These are phyloP conservation scores for Colletotrichum nymphaeae DNA, from an alignment of 2,329 filamentous ascomycete species.

Conservation along the genomic window DNA sequence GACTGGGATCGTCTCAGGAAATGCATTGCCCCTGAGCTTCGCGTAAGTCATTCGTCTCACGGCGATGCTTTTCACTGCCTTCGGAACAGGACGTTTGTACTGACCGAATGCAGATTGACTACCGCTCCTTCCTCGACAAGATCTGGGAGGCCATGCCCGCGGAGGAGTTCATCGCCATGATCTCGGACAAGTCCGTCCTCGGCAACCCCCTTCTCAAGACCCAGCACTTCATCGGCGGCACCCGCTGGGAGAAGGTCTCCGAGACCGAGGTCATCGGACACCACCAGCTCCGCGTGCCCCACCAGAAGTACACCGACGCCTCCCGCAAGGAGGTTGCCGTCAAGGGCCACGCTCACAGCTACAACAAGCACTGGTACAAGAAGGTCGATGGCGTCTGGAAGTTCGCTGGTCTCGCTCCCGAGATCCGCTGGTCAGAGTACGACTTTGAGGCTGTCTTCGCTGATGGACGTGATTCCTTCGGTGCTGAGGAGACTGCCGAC, in stretches of 20 bases:
- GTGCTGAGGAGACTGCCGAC: not conserved
- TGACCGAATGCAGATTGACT: constrained; percentile 69
- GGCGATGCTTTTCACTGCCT: constrained; percentile 47
- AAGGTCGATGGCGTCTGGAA: constrained; percentile 72
- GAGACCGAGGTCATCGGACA: constrained; percentile 70
- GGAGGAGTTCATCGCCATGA: constrained; percentile 70
- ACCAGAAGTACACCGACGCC: constrained; percentile 69
- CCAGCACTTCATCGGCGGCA: constrained; percentile 72
- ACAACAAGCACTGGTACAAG: constrained; percentile 67
- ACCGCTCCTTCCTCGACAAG: constrained; percentile 69
- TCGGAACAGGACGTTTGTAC: rapidly evolving
- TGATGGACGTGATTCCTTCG: constrained; percentile 33
- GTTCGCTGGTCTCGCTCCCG: constrained; percentile 66
- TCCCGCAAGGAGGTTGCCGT: constrained; percentile 59
- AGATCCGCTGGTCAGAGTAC: constrained; percentile 68
- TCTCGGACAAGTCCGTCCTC: constrained; percentile 66
- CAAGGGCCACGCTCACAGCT: constrained; percentile 70
- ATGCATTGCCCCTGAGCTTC: constrained; percentile 61
- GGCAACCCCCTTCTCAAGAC: constrained; percentile 72
- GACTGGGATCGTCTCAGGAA: constrained; percentile 69
- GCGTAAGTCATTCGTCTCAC: constrained; percentile 62
- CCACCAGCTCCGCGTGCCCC: constrained; percentile 71
- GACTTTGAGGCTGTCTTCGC: constrained; percentile 67
- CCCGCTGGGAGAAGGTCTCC: constrained; percentile 67
- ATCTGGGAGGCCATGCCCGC: constrained; percentile 71